phyloP scores from a whole-genome alignment of 139 green algal genomes.

The Coelastrella sp. region DNA sequence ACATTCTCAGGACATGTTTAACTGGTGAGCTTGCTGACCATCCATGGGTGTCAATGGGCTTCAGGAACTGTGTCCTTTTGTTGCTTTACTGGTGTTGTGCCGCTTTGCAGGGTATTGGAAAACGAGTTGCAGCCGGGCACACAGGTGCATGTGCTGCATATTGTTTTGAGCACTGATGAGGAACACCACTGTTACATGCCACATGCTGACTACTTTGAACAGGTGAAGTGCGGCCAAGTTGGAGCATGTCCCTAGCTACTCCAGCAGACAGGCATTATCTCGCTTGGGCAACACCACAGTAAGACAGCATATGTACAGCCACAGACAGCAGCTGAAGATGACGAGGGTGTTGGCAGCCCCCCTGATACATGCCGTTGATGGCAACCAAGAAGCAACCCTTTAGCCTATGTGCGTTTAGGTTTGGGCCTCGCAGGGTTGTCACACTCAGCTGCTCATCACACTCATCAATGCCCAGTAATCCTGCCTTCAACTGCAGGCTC shows the following conservation, averaged over 20 bases:
- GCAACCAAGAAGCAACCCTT: too few species aligned
- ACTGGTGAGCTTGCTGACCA: neutral
- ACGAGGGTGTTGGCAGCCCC: too few species aligned
- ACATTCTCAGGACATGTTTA: slow-evolving; percentile 20
- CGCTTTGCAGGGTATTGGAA: neutral
- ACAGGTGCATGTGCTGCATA: slow-evolving; percentile 26
- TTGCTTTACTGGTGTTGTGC: too few species aligned
- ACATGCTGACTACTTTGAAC: slow-evolving; percentile 34
- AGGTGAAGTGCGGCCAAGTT: neutral
- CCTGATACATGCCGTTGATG: too few species aligned
- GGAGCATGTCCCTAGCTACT: too few species aligned
- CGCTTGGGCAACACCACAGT: neutral
- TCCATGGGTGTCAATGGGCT: too few species aligned
- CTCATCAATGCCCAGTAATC: neutral
- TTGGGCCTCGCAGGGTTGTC: neutral
- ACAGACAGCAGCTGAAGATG: too few species aligned
- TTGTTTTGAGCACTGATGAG: neutral
- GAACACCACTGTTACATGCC: neutral
- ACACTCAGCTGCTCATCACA: too few species aligned
- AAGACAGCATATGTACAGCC: too few species aligned
- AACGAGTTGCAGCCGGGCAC: slow-evolving; percentile 6
- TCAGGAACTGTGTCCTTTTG: too few species aligned
- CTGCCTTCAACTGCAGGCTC: neutral
- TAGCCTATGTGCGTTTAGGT: too few species aligned
- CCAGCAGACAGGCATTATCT: neutral